These are phyloP conservation scores for Lenzites betulinus DNA, from an alignment of 768 basidiomycete species.

Conservation along the genomic window DNA sequence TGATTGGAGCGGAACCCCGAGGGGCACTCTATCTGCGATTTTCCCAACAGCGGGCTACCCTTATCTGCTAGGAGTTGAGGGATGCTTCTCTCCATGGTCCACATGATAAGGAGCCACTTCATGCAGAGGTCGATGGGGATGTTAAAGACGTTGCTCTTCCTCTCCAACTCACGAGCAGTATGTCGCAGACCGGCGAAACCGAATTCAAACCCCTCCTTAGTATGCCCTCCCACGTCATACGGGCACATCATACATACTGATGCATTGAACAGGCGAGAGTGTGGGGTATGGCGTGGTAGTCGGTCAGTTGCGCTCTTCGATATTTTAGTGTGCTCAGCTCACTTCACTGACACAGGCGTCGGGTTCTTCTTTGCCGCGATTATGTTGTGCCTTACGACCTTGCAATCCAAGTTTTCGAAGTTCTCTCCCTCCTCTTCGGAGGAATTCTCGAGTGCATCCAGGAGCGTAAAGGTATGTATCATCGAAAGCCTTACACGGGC, in stretches of 20 bases:
- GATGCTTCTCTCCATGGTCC: background rate
- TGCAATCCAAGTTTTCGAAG: conserved; percentile 49
- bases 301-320: conserved; percentile 32
- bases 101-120: background rate
- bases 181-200: background rate
- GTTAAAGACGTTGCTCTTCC: background rate
- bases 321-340: too few species aligned
- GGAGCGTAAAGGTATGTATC: conserved; percentile 43
- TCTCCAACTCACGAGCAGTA: background rate
- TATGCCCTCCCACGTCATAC: conserved; percentile 14
- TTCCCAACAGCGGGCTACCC: too few species aligned
- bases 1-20: background rate
- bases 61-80: background rate
- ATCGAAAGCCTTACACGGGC: background rate
- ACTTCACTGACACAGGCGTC: conserved; percentile 47
- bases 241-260: background rate
- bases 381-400: conserved; percentile 46
- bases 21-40: background rate
- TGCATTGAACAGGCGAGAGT: conserved; percentile 37
- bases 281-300: conserved; percentile 54
- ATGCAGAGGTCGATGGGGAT: background rate
- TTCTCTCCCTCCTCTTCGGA: conserved; percentile 50
- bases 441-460: conserved; percentile 51
- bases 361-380: conserved; percentile 53
- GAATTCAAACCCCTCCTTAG: conserved; percentile 41